Evolutionary conservation across 2,329 filamentous ascomycete species (phyloP).

Genomic region (Sarocladium brachiariae): DNA sequence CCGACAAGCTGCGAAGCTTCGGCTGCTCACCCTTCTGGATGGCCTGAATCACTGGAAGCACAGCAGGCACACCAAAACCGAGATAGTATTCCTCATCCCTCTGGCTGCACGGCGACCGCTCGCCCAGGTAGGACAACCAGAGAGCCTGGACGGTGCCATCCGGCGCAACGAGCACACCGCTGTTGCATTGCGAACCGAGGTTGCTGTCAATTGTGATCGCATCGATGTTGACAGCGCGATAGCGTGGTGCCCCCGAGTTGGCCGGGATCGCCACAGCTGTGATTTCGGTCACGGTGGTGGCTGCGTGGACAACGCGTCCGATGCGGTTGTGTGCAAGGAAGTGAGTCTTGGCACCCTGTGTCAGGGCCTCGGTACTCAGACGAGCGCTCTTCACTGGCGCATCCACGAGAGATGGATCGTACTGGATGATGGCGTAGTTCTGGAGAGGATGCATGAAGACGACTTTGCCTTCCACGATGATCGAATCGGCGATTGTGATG

Average conservation of each 20-base stretch:
- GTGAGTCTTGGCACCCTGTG: slow-evolving; percentile 88
- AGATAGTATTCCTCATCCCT: slow-evolving; percentile 97
- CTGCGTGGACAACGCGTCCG: slow-evolving; percentile 83
- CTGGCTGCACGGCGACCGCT: slow-evolving; percentile 68
- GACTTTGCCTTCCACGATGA: slow-evolving; percentile 89
- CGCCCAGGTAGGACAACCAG: slow-evolving; percentile 95
- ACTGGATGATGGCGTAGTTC: slow-evolving; percentile 93
- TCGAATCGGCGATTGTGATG: slow-evolving; percentile 92
- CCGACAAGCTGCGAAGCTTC: slow-evolving; percentile 80
- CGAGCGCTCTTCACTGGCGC: slow-evolving; percentile 87
- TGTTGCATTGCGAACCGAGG: slow-evolving; percentile 84
- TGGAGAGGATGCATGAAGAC: slow-evolving; percentile 94
- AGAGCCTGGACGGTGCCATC: slow-evolving; percentile 91
- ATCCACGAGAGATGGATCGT: slow-evolving; percentile 87
- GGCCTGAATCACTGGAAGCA: slow-evolving; percentile 81
- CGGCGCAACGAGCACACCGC: slow-evolving; percentile 81
- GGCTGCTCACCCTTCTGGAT: slow-evolving; percentile 76
- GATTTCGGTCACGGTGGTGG: slow-evolving; percentile 93
- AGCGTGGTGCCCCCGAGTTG: slow-evolving; percentile 83
- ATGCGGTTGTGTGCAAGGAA: slow-evolving; percentile 99
- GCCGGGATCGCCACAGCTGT: slow-evolving; percentile 95
- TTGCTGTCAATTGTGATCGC: slow-evolving; percentile 96
- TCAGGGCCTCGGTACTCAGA: slow-evolving; percentile 73
- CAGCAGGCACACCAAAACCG: slow-evolving; percentile 78
- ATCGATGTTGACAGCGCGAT: slow-evolving; percentile 91